A percentile compares a stretch with the other conserved stretches of the same genome.
Conservation (phyloP, 805 yeast genomes). For the Pichia deserticola region DNA sequence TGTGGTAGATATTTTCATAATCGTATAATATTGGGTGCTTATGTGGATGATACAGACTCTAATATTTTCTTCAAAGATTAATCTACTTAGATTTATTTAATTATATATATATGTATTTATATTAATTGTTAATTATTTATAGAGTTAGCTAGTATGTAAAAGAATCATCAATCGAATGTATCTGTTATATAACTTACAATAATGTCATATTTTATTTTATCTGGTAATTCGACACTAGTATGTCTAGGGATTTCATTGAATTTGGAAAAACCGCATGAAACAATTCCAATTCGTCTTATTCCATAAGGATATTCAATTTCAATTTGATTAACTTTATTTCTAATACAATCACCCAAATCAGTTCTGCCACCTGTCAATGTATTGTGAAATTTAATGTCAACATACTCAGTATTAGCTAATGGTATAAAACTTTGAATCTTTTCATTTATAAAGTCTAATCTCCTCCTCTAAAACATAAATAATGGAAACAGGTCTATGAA, state of each 20-base stretch:
- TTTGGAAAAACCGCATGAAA: not conserved
- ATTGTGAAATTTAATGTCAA: not conserved
- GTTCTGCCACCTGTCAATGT: not conserved
- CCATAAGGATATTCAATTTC: not conserved
- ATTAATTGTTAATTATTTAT: too few relatives aligned
- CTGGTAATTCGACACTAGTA: not conserved
- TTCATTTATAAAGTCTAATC: not conserved
- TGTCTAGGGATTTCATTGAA: not conserved
- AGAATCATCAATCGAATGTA: not conserved
- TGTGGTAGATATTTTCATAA: conserved; percentile 65
- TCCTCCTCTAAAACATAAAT: conserved; percentile 13
- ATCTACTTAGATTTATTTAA: too few relatives aligned
- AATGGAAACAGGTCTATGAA: conserved; percentile 54
- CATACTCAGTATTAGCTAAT: not conserved
- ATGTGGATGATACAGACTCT: conserved; percentile 53
- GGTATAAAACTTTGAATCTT: not conserved
- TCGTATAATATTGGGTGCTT: conserved; percentile 61
- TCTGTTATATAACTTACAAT: not conserved
- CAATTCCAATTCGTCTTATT: not conserved
- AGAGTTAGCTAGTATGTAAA: conserved; percentile 15
- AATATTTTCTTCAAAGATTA: conserved; percentile 21
- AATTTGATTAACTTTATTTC: not conserved
- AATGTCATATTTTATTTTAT: not conserved
- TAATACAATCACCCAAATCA: not conserved
- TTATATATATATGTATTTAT: too few relatives aligned